These are phyloP conservation scores for Penicillium turbatum DNA, from an alignment of 495 filamentous ascomycete genomes.

Conservation along the genomic window DNA sequence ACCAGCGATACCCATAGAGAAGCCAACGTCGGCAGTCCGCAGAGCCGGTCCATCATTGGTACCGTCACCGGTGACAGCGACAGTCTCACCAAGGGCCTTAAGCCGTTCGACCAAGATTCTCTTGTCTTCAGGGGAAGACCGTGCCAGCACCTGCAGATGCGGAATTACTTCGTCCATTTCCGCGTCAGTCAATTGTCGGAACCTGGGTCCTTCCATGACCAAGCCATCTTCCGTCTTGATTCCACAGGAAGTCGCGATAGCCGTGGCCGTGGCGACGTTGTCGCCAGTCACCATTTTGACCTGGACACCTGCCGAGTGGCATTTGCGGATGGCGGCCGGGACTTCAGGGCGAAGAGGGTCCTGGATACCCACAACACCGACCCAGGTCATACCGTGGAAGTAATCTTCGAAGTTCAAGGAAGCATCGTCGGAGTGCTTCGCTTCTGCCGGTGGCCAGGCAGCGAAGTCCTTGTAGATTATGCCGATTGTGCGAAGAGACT, in stretches of 20 bases:
- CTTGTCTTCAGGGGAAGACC: constrained; percentile 87
- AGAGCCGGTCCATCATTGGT: constrained; percentile 88
- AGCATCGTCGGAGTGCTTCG: constrained; percentile 43
- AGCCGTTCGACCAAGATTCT: constrained; percentile 70
- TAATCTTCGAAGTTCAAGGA: constrained; percentile 51
- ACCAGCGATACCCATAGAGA: constrained; percentile 88
- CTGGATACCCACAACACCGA: constrained; percentile 62
- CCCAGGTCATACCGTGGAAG: constrained; percentile 57
- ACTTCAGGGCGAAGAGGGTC: constrained; percentile 70
- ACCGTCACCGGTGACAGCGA: constrained; percentile 83
- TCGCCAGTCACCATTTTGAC: constrained; percentile 91
- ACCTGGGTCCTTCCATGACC: constrained; percentile 79
- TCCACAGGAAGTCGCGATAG: constrained; percentile 79
- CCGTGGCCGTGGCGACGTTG: constrained; percentile 74
- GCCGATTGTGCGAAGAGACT: constrained; percentile 61
- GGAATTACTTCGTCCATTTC: constrained; percentile 72
- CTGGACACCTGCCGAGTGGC: constrained; percentile 72
- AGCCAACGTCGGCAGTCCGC: constrained; percentile 81
- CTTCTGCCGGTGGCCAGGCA: constrained; percentile 54
- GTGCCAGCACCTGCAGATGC: constrained; percentile 73
- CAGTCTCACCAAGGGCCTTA: constrained; percentile 71
- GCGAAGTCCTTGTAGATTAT: constrained; percentile 60
- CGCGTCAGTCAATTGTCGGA: constrained; percentile 67
- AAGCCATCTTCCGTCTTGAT: constrained; percentile 70
- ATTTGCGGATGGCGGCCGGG: constrained; percentile 65